Evolutionary conservation across 1,284 basidiomycete species (phyloP), one percentile per base, ranked within the genome.

Genomic region (Leccinum huronense): DNA sequence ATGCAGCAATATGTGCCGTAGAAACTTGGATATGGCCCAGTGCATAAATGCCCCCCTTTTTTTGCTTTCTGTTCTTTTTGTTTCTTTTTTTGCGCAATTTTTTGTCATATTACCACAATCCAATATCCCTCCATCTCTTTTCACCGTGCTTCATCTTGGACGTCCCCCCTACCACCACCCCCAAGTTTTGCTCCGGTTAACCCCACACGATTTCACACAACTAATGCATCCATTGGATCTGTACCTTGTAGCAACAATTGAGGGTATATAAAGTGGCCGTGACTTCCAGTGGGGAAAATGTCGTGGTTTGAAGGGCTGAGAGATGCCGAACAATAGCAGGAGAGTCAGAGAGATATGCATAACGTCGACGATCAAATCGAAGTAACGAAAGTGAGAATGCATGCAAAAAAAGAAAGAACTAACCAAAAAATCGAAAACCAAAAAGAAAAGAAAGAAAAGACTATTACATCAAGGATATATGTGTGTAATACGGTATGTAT

Each of bases 21-120:
- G 79, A 84, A 70, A 77, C 83, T 61, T 91, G 86, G 83, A 87
- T 91, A 72, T 89, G 83, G 83, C 71, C 77, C 16, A 70, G 73
- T 62, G 58, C 73, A 71, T 76, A 54, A 69, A 60, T 27, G 5
- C 0, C 30, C 1, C 31, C 30, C 30, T 1, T 16, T 6, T 51
- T 14, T 51, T 27, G 19, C 30, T 55, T 55, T 19, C 53, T n/a
- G 31, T 31, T 31, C 14, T n/a, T 51, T 51, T 11, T 23, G 5
- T 51, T 51, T 6, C 9, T 14, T 55, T 58, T 38, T 58, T 58
- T 30, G 48, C 27, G 30, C 63, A 57, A 53, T 59, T 55, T 55
- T 31, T 31, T 31, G 56, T 42, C 40, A 19, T 42, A 42, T 60
- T 68, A 65, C 62, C 61, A 51, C 62, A 62, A 64, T 53, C 59